phyloP scores from a whole-genome alignment of 2,329 filamentous ascomycete genomes.

The Arthrobotrys conoides region DNA sequence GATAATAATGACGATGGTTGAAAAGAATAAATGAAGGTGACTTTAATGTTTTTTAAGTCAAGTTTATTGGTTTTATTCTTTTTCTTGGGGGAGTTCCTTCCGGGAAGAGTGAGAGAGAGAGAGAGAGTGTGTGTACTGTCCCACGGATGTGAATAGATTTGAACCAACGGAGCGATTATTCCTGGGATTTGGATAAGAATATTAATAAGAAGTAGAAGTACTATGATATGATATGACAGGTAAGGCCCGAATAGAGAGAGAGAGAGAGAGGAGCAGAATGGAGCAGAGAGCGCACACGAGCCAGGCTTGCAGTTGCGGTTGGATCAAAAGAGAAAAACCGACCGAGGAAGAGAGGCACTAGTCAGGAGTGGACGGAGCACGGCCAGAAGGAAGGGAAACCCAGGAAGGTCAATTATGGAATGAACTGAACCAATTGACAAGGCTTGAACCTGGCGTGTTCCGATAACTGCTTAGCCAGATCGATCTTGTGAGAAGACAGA shows the following conservation, averaged over 20 bases:
- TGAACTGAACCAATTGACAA: constrained; percentile 32
- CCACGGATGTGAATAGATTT: constrained; percentile 21
- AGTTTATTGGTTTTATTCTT: too few species aligned
- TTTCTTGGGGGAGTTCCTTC: background rate
- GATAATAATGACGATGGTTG: too few species aligned
- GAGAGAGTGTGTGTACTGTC: too few species aligned
- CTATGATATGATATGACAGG: background rate
- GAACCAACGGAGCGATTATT: constrained; percentile 25
- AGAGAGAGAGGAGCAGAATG: too few species aligned
- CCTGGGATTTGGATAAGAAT: background rate
- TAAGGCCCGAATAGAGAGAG: too few species aligned
- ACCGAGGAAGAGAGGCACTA: constrained; percentile 43
- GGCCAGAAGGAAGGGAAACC: constrained; percentile 35
- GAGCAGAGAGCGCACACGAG: constrained; percentile 52
- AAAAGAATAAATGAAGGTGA: too few species aligned
- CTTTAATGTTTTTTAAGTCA: too few species aligned
- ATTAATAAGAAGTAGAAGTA: constrained; percentile 1
- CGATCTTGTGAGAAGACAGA: constrained; percentile 13
- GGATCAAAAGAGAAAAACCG: constrained; percentile 44
- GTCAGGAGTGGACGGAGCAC: constrained; percentile 37
- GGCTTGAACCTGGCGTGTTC: constrained; percentile 29
- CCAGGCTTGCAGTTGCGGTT: background rate
- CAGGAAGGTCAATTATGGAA: constrained; percentile 11
- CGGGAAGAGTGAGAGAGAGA: background rate
- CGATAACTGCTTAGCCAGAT: constrained; percentile 20